phyloP scores from a whole-genome alignment of 305 asterid genomes.

The Coffea humblotiana region DNA sequence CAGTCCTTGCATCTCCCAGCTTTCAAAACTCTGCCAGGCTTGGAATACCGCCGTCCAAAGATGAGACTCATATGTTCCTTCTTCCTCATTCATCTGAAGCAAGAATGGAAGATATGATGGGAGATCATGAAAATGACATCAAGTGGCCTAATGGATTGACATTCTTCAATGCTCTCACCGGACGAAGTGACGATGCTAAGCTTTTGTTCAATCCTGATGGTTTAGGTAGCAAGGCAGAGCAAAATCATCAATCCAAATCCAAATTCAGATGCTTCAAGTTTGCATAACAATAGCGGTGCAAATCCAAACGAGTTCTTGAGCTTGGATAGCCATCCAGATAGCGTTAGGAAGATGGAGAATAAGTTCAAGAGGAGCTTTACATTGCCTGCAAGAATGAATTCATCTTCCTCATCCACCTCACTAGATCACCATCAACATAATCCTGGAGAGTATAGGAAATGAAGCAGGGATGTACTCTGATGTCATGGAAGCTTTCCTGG shows the following conservation, averaged over 20 bases:
- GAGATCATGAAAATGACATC: conserved; percentile 75
- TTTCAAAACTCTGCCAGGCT: conserved; percentile 53
- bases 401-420: conserved; percentile 75
- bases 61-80: conserved; percentile 78
- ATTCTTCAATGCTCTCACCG: conserved; percentile 79
- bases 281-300: conserved; percentile 38
- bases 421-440: conserved; percentile 58
- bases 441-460: conserved; percentile 64
- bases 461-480: conserved; percentile 77
- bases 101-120: conserved; percentile 58
- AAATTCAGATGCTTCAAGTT: conserved; percentile 31
- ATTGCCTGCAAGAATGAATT: conserved; percentile 74
- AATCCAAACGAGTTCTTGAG: conserved; percentile 68
- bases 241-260: conserved; percentile 30
- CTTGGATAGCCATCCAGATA: conserved; percentile 63
- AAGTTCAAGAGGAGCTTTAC: conserved; percentile 85
- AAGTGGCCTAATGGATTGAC: conserved; percentile 92
- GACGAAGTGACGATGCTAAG: conserved; percentile 68
- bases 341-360: conserved; percentile 50
- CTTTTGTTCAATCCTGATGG: conserved; percentile 65
- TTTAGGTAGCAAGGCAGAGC: conserved; percentile 39
- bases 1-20: conserved; percentile 51
- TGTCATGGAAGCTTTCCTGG: conserved; percentile 80
- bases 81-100: conserved; percentile 72
- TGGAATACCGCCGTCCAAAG: conserved; percentile 55